These are phyloP conservation scores for Limtongia smithiae DNA, from an alignment of 805 yeast genomes.

Conservation along the genomic window DNA sequence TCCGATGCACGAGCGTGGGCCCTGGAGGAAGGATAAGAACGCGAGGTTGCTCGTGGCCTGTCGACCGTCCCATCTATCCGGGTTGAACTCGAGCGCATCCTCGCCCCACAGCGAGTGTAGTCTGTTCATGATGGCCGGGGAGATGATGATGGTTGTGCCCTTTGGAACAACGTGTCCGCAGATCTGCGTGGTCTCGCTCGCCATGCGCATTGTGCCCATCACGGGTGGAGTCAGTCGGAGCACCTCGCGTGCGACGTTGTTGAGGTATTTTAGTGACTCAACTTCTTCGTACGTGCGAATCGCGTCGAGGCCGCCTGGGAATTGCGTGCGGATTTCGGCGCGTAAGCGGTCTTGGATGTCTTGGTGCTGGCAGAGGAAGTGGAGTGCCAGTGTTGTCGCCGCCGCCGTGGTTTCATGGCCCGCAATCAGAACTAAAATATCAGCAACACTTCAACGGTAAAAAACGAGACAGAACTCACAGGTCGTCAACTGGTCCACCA, in stretches of 20 bases:
- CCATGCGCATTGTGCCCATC: conserved; percentile 8
- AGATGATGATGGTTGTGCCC: conserved; percentile 7
- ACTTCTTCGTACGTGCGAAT: conserved; percentile 12
- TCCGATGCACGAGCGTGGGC: conserved; percentile 21
- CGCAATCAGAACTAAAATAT: conserved; percentile 14
- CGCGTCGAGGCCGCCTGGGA: conserved; percentile 15
- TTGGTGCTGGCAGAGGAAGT: conserved; percentile 11
- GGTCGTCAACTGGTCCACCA: conserved; percentile 17
- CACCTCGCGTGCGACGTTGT: conserved; percentile 15
- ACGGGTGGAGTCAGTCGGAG: conserved; percentile 20
- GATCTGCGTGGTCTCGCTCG: conserved; percentile 2
- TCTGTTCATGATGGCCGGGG: conserved; percentile 4
- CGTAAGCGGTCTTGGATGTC: conserved; percentile 18
- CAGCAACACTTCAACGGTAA: neutral
- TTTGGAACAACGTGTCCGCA: conserved; percentile 9
- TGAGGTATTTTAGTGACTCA: conserved; percentile 10
- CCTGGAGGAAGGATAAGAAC: conserved; percentile 17
- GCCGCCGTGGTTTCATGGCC: conserved; percentile 27
- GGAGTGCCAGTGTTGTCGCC: conserved; percentile 12
- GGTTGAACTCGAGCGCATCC: conserved; percentile 19
- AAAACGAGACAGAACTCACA: neutral
- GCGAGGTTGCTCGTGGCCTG: conserved; percentile 18
- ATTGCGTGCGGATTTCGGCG: conserved; percentile 10
- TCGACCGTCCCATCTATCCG: conserved; percentile 27
- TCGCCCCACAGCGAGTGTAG: conserved; percentile 14